Evolutionary conservation across 2,329 filamentous ascomycete genomes (phyloP).

Genomic region (Aspergillus uvarum): DNA sequence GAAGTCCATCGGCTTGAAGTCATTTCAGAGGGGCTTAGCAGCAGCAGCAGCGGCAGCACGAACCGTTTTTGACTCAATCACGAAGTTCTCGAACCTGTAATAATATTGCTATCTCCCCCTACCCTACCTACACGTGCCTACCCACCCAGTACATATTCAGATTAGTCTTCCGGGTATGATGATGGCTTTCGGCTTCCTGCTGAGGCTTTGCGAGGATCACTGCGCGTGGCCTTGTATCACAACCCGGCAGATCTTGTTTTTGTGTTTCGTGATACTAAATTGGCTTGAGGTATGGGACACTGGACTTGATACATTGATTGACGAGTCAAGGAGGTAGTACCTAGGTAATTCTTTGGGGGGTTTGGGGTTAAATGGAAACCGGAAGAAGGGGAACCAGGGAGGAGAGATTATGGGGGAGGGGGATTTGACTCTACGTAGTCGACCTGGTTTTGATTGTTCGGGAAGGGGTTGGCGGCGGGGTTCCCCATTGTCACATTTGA

Average conservation of each 20-base stretch:
- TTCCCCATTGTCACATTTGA: slow-evolving; percentile 18
- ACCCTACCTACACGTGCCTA: not conserved
- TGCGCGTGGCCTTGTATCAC: no score
- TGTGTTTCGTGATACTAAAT: not conserved
- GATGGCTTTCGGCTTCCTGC: no score
- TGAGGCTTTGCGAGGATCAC: no score
- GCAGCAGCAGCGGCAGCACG: no score
- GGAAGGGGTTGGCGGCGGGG: no score
- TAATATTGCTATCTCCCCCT: not conserved
- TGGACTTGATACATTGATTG: no score
- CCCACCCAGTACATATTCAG: not conserved
- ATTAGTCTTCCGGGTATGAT: not conserved
- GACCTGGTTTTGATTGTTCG: slow-evolving; percentile 5
- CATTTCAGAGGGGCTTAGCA: not conserved
- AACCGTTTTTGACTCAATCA: not conserved
- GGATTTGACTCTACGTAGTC: not conserved
- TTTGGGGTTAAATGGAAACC: no score
- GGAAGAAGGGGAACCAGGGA: no score
- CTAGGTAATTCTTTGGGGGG: no score
- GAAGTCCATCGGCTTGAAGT: slow-evolving; percentile 35
- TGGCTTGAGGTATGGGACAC: not conserved
- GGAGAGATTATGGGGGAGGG: no score
- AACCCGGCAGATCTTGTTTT: no score
- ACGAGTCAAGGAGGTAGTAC: no score
- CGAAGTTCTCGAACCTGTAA: not conserved